Percentiles rank a stretch among this genome's conserved stretches.
Evolutionary conservation across 1,284 basidiomycete genomes (phyloP).

Genomic region (Ustilago hordei): DNA sequence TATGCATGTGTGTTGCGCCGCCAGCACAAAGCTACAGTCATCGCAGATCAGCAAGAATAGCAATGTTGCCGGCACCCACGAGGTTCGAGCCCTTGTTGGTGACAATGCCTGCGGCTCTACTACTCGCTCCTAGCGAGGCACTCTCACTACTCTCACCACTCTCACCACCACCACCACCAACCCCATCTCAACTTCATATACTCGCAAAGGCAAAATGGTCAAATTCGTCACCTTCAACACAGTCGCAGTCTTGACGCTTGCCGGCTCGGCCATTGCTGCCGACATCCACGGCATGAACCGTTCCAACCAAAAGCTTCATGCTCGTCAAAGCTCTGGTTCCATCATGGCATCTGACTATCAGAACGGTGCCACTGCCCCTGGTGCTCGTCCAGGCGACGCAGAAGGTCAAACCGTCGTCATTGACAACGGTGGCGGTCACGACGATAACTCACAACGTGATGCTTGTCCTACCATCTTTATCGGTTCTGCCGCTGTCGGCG

Average conservation of each 20-base stretch:
- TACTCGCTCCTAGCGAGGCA: neutral
- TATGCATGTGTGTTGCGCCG: neutral
- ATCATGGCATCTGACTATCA: constrained; percentile 53
- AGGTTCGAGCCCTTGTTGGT: neutral
- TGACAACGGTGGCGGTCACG: constrained; percentile 48
- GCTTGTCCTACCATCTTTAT: constrained; percentile 62
- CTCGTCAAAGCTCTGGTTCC: constrained; percentile 45
- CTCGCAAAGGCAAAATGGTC: constrained; percentile 23
- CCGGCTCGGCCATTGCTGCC: constrained; percentile 28
- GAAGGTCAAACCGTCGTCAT: constrained; percentile 60
- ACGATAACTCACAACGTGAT: constrained; percentile 57
- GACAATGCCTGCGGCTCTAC: neutral
- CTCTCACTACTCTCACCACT: neutral
- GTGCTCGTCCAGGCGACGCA: constrained; percentile 49
- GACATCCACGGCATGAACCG: constrained; percentile 14
- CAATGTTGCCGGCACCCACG: neutral
- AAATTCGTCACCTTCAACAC: constrained; percentile 17
- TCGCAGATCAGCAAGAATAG: neutral
- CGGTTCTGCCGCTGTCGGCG: constrained; percentile 56
- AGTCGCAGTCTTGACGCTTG: constrained; percentile 29
- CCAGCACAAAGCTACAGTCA: neutral
- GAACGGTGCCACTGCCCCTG: constrained; percentile 58
- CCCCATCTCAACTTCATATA: constrained; percentile 7
- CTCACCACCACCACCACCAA: neutral
- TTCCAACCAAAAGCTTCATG: constrained; percentile 13